Percentiles rank a stretch among this genome's conserved stretches.
Conservation (phyloP, 2,329 filamentous ascomycete species). For the Aureobasidium pullulans region DNA sequence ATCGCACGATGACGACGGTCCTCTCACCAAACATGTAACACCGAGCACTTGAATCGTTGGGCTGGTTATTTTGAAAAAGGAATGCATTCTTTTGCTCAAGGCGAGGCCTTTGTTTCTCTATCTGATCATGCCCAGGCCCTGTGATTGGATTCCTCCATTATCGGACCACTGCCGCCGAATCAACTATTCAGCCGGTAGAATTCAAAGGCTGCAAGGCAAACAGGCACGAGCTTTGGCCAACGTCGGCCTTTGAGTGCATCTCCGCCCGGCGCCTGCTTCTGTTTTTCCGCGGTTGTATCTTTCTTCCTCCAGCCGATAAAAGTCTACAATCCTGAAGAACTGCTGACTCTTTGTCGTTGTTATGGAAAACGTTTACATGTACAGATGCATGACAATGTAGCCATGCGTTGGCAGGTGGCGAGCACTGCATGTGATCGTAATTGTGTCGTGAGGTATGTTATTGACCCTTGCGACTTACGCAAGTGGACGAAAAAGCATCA, state of each 20-base stretch:
- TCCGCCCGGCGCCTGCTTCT: slow-evolving; percentile 1
- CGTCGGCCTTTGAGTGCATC: not conserved
- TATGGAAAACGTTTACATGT: not conserved
- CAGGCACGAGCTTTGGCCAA: not conserved
- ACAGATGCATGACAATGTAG: not conserved
- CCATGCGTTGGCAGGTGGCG: not conserved
- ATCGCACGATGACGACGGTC: slow-evolving; percentile 3
- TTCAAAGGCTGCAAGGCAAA: slow-evolving; percentile 3
- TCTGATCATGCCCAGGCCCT: not conserved
- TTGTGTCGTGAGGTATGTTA: not conserved
- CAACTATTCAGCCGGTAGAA: slow-evolving; percentile 1
- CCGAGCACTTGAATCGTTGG: not conserved
- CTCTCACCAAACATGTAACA: not conserved
- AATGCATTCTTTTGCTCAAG: not conserved
- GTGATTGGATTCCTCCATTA: not conserved
- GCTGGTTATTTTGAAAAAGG: not conserved
- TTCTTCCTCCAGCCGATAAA: not conserved
- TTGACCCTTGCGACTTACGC: not conserved
- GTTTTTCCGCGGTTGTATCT: not conserved
- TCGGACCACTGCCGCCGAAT: not conserved
- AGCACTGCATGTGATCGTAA: not conserved
- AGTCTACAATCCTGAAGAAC: not conserved
- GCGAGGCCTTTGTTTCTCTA: not conserved
- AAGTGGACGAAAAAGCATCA: not conserved
- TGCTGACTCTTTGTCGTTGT: not conserved